These are phyloP conservation scores for Trichosporon asahii DNA, from an alignment of 1,284 basidiomycete genomes.

Conservation along the genomic window DNA sequence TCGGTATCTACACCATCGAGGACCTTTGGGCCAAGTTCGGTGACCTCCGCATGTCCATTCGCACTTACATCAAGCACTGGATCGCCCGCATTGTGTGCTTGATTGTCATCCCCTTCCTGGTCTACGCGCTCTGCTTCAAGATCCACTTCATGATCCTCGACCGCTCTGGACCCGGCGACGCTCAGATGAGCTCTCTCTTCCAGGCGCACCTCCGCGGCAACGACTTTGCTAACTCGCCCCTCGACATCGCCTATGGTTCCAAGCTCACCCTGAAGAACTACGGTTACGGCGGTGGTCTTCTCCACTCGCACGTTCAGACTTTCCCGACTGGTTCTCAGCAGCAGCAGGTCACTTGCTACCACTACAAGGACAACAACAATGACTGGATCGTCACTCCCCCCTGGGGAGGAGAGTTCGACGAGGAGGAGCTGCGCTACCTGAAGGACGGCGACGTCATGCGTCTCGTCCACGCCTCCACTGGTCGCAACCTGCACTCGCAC, in stretches of 20 bases:
- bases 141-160: slow-evolving; percentile 92
- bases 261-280: slow-evolving; percentile 94
- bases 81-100: slow-evolving; percentile 77
- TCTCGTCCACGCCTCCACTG: slow-evolving; percentile 74
- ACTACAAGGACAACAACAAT: slow-evolving; percentile 99
- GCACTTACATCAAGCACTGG: slow-evolving; percentile 89
- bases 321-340: slow-evolving; percentile 90
- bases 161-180: slow-evolving; percentile 90
- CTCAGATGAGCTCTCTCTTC: slow-evolving; percentile 98
- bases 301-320: slow-evolving; percentile 94
- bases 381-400: slow-evolving; percentile 78
- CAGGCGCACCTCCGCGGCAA: slow-evolving; percentile 95
- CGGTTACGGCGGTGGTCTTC: slow-evolving; percentile 92
- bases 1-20: slow-evolving; percentile 93
- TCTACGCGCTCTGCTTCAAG: slow-evolving; percentile 94
- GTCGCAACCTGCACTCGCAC: slow-evolving; percentile 92
- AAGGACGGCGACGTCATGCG: slow-evolving; percentile 75
- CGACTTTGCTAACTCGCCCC: slow-evolving; percentile 81
- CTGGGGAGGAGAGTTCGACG: slow-evolving; percentile 57
- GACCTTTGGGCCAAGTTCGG: slow-evolving; percentile 99
- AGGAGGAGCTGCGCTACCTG: slow-evolving; percentile 67
- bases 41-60: slow-evolving; percentile 81
- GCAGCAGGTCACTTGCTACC: slow-evolving; percentile 98
- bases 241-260: slow-evolving; percentile 87
- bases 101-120: slow-evolving; percentile 81